Base-by-base conservation (phyloP, 2,329 filamentous ascomycete genomes). In the Nannizzia gypsea region DNA sequence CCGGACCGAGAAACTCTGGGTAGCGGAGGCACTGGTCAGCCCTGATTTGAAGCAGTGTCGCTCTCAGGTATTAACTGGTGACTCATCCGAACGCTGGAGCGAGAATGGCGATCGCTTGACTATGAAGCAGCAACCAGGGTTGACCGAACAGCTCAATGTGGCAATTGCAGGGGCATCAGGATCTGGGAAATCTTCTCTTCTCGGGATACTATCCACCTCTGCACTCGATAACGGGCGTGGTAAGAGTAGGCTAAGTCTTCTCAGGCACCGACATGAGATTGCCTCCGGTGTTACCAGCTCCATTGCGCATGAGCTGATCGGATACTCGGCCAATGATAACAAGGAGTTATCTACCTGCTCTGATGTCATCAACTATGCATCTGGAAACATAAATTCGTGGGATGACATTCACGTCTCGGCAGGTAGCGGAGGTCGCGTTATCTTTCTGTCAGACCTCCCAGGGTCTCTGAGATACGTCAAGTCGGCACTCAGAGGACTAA, bases 211-310 rank as follows among this genome's bases (percentile, higher is more conserved):
- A 26, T 92, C 89, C 0, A 95, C 90, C 0, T 90, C 90, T 1
- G 87, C 86, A 1, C 77, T 96, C 17, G 93, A 99, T 70, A 96
- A 97, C 71, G 92, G 92, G 0, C 81, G 91, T 63, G 93, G 93
- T 0, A 93, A 90, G 70, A 95, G 90, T 69, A 83, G 93, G 58
- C 78, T 96, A 26, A 92, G 89, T 67, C 80, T 97, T 57, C 78
- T 99, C 31, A 96, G 90, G 70, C 93, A 99, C 73, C 85, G 89
- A 9, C 93, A 99, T 70, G 93, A 99, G 71, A 88, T 97, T 60
- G 86, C 82, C 2, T 95, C 92, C 1, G 93, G 93, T 0, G 81
- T 96, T 63, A 99, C 93, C 1, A 96, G 90, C 69, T 97, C 92
- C 4, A 87, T 99, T 50, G 89, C 93, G 0, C 92, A 96, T 68